Conservation (phyloP, 164 flowering plant genomes). For the Macadamia tetraphylla region DNA sequence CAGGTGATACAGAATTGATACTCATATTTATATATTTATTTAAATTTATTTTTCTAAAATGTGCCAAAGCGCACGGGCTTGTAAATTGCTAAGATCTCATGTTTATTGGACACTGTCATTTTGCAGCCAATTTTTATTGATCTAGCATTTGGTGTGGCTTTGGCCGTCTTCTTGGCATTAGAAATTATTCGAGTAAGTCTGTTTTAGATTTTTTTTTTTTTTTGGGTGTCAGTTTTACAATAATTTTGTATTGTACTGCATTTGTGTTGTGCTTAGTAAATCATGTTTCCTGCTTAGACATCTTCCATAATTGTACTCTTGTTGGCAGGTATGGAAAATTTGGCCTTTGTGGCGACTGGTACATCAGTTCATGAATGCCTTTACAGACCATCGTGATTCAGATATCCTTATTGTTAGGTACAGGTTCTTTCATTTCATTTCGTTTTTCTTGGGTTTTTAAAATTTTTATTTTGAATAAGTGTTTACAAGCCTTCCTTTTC, state of each 20-base stretch:
- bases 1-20: constrained; percentile 45
- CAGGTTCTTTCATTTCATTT: not conserved
- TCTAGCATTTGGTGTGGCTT: constrained; percentile 93
- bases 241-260: not conserved
- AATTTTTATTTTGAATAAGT: not conserved
- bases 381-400: constrained; percentile 98
- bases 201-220: not conserved
- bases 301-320: constrained; percentile 7
- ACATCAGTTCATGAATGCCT: constrained; percentile 93
- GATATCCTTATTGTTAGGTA: constrained; percentile 89
- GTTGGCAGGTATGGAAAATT: constrained; percentile 86
- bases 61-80: not conserved
- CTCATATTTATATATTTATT: not conserved
- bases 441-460: too few relatives aligned
- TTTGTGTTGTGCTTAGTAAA: not conserved
- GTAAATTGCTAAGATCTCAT: not conserved
- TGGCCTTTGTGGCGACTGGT: constrained; percentile 82
- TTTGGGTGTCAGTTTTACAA: not conserved
- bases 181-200: constrained; percentile 92
- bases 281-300: not conserved
- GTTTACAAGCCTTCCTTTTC: not conserved
- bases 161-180: constrained; percentile 77
- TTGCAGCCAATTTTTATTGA: constrained; percentile 82
- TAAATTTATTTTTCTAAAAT: not conserved
- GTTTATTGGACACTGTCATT: not conserved